phyloP scores from a whole-genome alignment of 257 asterid species.

The Scutellaria galericulata region DNA sequence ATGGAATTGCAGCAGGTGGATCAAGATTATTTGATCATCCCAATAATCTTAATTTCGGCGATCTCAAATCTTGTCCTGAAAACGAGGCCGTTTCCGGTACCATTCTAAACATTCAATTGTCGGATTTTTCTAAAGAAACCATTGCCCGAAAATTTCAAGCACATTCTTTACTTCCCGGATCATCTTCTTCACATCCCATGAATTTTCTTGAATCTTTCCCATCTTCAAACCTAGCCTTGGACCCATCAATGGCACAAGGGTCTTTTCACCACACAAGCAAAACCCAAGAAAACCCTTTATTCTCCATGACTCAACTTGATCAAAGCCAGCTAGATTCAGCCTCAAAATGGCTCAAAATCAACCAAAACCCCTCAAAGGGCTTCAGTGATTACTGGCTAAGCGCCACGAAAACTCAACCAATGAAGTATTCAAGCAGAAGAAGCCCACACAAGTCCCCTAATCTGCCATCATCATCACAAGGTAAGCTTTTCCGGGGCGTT shows the following conservation, averaged over 20 bases:
- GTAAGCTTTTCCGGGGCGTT: slow-evolving; percentile 68
- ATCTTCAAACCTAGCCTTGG: slow-evolving; percentile 48
- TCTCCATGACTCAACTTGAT: slow-evolving; percentile 46
- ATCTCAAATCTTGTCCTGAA: no score
- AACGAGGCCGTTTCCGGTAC: slow-evolving; percentile 41
- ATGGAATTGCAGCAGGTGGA: slow-evolving; percentile 31
- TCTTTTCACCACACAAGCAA: slow-evolving; percentile 29
- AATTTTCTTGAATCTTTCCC: slow-evolving; percentile 43
- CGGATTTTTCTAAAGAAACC: slow-evolving; percentile 41
- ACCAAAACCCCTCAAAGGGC: slow-evolving; percentile 51
- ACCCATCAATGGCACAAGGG: slow-evolving; percentile 42
- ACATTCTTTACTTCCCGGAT: slow-evolving; percentile 33
- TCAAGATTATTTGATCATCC: slow-evolving; percentile 42
- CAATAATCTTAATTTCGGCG: neutral
- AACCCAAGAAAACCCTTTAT: slow-evolving; percentile 39
- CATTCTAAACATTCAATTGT: slow-evolving; percentile 33
- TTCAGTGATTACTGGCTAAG: slow-evolving; percentile 63
- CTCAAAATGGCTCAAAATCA: slow-evolving; percentile 35
- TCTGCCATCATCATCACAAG: slow-evolving; percentile 26
- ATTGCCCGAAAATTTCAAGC: slow-evolving; percentile 31
- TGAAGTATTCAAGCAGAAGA: slow-evolving; percentile 46
- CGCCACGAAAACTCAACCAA: slow-evolving; percentile 66
- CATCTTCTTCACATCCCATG: slow-evolving; percentile 21
- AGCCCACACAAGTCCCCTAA: slow-evolving; percentile 23
- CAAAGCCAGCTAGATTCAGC: slow-evolving; percentile 21